Evolutionary conservation across 1,139 yeast species (phyloP).

Genomic region (Yamadazyma blattariae): DNA sequence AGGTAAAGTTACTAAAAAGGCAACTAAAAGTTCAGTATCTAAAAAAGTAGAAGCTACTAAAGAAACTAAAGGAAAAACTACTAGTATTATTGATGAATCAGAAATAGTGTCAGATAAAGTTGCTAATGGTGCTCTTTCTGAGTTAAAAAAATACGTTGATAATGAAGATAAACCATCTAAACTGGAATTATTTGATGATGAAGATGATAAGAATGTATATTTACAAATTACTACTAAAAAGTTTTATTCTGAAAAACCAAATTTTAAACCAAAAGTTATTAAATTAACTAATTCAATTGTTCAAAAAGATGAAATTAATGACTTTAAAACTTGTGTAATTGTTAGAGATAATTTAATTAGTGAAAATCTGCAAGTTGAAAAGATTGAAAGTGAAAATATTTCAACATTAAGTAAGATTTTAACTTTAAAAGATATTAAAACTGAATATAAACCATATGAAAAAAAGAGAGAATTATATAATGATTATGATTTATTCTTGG

Average conservation of each 20-base stretch:
- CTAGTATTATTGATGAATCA: background rate
- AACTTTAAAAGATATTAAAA: conserved; percentile 57
- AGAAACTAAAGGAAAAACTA: conserved; percentile 1
- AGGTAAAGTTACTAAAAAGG: conserved; percentile 13
- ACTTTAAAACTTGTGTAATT: conserved; percentile 65
- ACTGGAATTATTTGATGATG: conserved; percentile 42
- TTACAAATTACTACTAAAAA: conserved; percentile 65
- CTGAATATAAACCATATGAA: conserved; percentile 66
- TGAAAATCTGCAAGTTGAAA: conserved; percentile 55
- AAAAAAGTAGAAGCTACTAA: conserved; percentile 3
- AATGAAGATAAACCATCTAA: conserved; percentile 25
- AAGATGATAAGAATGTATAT: conserved; percentile 49
- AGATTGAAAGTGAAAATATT: conserved; percentile 54
- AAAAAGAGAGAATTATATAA: conserved; percentile 62
- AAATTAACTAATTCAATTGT: conserved; percentile 49
- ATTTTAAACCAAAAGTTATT: conserved; percentile 71
- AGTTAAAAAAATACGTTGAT: conserved; percentile 44
- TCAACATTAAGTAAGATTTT: conserved; percentile 48
- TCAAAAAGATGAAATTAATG: conserved; percentile 21
- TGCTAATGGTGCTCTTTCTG: conserved; percentile 47
- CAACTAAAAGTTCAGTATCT: conserved; percentile 3
- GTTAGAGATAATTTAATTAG: conserved; percentile 65
- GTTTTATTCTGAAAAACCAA: conserved; percentile 58
- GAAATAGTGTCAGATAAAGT: conserved; percentile 19
- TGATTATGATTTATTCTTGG: conserved; percentile 70